Percentiles rank a stretch among this genome's conserved stretches.
Evolutionary conservation across 2,329 filamentous ascomycete genomes (phyloP).

Genomic region (Fusarium sp.): DNA sequence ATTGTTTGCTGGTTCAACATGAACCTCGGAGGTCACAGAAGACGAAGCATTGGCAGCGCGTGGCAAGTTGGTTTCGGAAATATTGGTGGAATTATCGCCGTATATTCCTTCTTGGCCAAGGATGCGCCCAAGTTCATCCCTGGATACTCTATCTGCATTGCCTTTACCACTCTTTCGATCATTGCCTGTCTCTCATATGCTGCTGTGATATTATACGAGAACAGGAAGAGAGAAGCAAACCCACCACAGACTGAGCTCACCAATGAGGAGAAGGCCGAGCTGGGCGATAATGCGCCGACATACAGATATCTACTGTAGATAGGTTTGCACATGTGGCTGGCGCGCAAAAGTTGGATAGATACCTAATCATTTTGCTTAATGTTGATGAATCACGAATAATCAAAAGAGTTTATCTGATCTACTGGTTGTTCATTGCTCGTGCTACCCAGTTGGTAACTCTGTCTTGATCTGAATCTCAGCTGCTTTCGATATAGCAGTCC

Average conservation of each 20-base stretch:
- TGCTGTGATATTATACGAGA: constrained; percentile 68
- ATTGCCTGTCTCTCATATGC: constrained; percentile 72
- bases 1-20: constrained; percentile 87
- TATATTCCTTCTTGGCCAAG: constrained; percentile 73
- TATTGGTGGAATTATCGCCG: constrained; percentile 82
- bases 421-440: neutral
- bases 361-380: constrained; percentile 1
- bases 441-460: neutral
- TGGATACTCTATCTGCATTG: constrained; percentile 83
- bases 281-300: constrained; percentile 70
- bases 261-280: constrained; percentile 70
- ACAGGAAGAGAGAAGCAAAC: constrained; percentile 67
- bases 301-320: constrained; percentile 69
- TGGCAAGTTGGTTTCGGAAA: constrained; percentile 87
- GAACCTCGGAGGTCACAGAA: constrained; percentile 80
- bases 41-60: constrained; percentile 76
- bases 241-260: constrained; percentile 61
- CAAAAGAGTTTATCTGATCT: neutral
- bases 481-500: neutral
- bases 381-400: constrained; percentile 28
- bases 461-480: neutral
- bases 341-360: constrained; percentile 10
- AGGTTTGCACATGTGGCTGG: neutral
- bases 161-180: constrained; percentile 77
- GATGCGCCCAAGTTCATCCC: constrained; percentile 77